These are phyloP conservation scores for Aegilops tauschii DNA, from an alignment of 176 grass and related monocot species.

Conservation along the genomic window DNA sequence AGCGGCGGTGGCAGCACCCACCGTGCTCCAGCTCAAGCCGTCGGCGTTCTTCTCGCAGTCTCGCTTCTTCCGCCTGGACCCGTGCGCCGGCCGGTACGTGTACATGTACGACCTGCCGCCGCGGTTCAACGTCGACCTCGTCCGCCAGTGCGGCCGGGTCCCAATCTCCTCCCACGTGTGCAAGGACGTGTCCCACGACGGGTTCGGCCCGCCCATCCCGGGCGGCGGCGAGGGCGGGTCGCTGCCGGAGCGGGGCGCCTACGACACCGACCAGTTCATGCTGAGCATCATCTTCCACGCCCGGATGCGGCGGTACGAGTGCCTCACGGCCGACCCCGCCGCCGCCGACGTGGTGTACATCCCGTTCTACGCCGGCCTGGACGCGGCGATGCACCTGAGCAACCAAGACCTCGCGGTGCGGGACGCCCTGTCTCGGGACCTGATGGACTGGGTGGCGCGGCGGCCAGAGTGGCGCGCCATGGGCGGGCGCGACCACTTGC, in stretches of 20 bases:
- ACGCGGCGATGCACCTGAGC: slow-evolving; percentile 29
- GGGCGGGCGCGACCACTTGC: slow-evolving; percentile 55
- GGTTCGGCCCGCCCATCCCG: slow-evolving; percentile 28
- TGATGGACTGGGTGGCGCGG: slow-evolving; percentile 33
- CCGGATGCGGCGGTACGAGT: slow-evolving; percentile 59
- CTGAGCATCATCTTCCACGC: slow-evolving; percentile 69
- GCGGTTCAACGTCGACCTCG: slow-evolving; percentile 53
- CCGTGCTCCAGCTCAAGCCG: neutral
- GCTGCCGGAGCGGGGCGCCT: slow-evolving; percentile 33
- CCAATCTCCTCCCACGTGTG: slow-evolving; percentile 33
- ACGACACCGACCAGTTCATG: slow-evolving; percentile 73
- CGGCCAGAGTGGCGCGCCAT: slow-evolving; percentile 44
- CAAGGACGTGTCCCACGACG: slow-evolving; percentile 36
- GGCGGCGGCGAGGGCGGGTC: neutral
- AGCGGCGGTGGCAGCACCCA: neutral
- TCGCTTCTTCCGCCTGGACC: neutral
- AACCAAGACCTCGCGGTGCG: slow-evolving; percentile 20
- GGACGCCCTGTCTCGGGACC: slow-evolving; percentile 45
- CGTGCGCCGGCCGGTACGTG: slow-evolving; percentile 38
- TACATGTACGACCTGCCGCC: slow-evolving; percentile 60
- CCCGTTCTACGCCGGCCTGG: slow-evolving; percentile 77
- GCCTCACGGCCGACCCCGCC: slow-evolving; percentile 52
- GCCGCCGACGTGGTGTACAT: slow-evolving; percentile 60
- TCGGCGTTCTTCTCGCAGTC: neutral
- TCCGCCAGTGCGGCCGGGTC: slow-evolving; percentile 20